Percentiles rank a stretch among this genome's conserved stretches.
Conservation (phyloP, 78 protist species). For the Corallochytrium limacisporum region DNA sequence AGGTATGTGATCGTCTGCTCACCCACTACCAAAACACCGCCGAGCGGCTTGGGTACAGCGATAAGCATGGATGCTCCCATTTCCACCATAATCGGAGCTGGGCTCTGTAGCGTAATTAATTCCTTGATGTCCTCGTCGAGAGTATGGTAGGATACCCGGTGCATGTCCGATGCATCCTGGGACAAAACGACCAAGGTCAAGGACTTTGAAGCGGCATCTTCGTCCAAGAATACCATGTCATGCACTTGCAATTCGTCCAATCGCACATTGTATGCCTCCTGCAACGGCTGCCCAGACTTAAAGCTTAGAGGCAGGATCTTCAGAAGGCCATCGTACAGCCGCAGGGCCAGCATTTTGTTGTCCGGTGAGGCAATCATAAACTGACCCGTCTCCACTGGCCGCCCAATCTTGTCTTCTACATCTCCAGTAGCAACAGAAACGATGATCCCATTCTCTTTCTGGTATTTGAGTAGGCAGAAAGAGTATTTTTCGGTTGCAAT, state of each 20-base stretch:
- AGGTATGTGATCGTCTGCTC: constrained; percentile 57
- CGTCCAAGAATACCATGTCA: constrained; percentile 53
- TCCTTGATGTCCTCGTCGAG: constrained; percentile 28
- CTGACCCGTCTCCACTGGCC: neutral
- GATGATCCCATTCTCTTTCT: neutral
- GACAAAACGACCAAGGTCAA: constrained; percentile 49
- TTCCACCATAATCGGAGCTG: constrained; percentile 37
- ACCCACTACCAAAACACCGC: constrained; percentile 58
- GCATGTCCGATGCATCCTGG: constrained; percentile 42
- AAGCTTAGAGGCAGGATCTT: neutral
- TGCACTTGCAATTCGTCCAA: constrained; percentile 50
- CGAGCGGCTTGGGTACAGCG: constrained; percentile 38
- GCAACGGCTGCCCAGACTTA: neutral
- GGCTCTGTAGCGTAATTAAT: constrained; percentile 22
- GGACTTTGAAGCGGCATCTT: constrained; percentile 9
- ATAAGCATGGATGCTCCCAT: constrained; percentile 28
- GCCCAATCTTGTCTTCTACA: constrained; percentile 1
- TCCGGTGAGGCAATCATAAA: neutral
- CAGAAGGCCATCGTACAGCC: neutral
- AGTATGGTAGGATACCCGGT: neutral
- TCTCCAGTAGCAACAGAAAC: neutral
- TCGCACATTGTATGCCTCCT: neutral
- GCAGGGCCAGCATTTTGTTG: neutral
- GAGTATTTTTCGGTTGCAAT: neutral
- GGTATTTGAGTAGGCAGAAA: neutral